These are phyloP conservation scores for Fusarium veterinarium DNA, from an alignment of 2,329 filamentous ascomycete species.

Conservation along the genomic window DNA sequence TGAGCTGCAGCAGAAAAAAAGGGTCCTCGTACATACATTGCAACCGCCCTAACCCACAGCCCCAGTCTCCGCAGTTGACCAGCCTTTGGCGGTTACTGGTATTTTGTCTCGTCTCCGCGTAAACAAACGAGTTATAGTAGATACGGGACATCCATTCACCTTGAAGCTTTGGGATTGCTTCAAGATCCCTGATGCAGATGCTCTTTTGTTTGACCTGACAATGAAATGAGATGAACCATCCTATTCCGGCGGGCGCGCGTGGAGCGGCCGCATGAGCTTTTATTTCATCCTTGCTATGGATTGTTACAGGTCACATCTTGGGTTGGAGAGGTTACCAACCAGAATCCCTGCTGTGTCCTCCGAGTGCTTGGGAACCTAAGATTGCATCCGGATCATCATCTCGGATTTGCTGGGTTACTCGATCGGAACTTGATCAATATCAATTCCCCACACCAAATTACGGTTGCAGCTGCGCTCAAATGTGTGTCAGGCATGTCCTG, in stretches of 20 bases:
- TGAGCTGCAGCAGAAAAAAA: conserved; percentile 24
- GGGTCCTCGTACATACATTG: conserved; percentile 7
- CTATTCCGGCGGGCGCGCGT: conserved; percentile 34
- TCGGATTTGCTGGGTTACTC: conserved; percentile 31
- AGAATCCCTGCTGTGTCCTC: conserved; percentile 33
- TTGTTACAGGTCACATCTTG: conserved; percentile 44
- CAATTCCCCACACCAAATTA: conserved; percentile 18
- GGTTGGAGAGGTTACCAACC: conserved; percentile 31
- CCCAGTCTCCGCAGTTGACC: conserved; percentile 10
- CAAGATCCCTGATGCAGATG: neutral
- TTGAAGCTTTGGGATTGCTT: conserved; percentile 5
- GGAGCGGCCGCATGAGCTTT: conserved; percentile 43
- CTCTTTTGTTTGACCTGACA: conserved; percentile 11
- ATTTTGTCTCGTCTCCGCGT: conserved; percentile 8
- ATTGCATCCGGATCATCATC: conserved; percentile 40
- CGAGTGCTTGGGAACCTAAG: conserved; percentile 40
- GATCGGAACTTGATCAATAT: conserved; percentile 32
- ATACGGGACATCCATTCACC: neutral
- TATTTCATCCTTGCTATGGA: conserved; percentile 20
- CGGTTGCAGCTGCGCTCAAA: neutral
- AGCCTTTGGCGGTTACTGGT: neutral
- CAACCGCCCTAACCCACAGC: conserved; percentile 26
- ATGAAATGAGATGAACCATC: conserved; percentile 36
- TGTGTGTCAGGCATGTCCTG: conserved; percentile 13
- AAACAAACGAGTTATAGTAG: neutral